Conservation (phyloP, 495 filamentous ascomycete species). For the Parachaetomium inaequale region DNA sequence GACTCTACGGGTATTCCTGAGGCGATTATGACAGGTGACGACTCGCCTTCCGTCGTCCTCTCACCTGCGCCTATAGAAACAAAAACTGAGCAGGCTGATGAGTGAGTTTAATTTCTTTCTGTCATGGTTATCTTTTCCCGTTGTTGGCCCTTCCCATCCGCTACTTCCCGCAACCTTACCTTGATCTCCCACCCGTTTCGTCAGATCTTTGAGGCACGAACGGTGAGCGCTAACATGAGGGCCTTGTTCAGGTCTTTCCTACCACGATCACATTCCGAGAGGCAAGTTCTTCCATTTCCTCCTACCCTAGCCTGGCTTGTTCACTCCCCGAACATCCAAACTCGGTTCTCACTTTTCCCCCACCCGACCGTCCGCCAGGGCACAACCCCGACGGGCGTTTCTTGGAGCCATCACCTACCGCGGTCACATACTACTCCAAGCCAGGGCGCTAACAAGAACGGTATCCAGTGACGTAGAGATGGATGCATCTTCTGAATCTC, state of each 20-base stretch:
- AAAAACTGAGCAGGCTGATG: conserved; percentile 8
- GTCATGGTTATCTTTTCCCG: background rate
- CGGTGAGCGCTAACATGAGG: background rate
- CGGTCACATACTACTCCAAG: background rate
- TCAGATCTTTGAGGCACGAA: background rate
- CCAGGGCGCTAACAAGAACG: background rate
- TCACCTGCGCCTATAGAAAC: conserved; percentile 3
- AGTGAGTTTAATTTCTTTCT: conserved; percentile 2
- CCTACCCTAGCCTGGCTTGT: background rate
- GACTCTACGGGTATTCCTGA: background rate
- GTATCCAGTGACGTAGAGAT: conserved; percentile 4
- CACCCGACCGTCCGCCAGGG: background rate
- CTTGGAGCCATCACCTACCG: background rate
- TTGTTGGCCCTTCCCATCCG: background rate
- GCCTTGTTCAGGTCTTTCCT: background rate
- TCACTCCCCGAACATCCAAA: background rate
- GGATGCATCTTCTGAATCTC: background rate
- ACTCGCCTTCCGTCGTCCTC: background rate
- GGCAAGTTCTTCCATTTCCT: background rate
- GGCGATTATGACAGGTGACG: background rate
- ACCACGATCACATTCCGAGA: background rate
- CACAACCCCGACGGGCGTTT: background rate
- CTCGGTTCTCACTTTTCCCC: background rate
- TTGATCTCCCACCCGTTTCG: background rate
- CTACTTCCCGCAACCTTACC: background rate